Conservation (phyloP, 805 yeast species). For the Metschnikowia koreensis region DNA sequence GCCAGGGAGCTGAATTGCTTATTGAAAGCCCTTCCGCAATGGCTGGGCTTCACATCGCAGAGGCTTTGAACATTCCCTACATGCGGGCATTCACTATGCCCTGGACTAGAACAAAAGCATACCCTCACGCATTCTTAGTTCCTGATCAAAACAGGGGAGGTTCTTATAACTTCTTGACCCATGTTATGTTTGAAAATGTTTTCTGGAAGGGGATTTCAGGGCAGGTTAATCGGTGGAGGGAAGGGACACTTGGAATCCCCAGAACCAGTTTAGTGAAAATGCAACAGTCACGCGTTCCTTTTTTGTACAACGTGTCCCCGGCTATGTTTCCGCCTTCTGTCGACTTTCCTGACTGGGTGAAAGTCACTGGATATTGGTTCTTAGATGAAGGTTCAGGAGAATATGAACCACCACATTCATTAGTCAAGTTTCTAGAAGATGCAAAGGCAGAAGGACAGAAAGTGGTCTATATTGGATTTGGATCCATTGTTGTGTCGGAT, state of each 20-base stretch:
- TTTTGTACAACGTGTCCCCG: conserved; percentile 86
- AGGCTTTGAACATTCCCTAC: conserved; percentile 84
- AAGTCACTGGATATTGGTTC: conserved; percentile 95
- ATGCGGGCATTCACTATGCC: conserved; percentile 98
- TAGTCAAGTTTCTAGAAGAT: conserved; percentile 55
- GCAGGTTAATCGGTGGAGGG: conserved; percentile 88
- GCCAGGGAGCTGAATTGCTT: conserved; percentile 76
- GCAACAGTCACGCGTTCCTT: conserved; percentile 81
- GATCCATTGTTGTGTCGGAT: conserved; percentile 87
- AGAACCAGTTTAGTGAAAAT: conserved; percentile 67
- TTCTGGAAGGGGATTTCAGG: conserved; percentile 91
- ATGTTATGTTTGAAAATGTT: conserved; percentile 87
- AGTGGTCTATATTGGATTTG: conserved; percentile 90
- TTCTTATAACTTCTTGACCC: conserved; percentile 86
- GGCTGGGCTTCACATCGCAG: conserved; percentile 95
- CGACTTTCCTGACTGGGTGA: conserved; percentile 94
- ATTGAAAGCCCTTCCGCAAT: conserved; percentile 96
- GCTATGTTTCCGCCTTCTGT: conserved; percentile 87
- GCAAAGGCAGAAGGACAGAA: conserved; percentile 65
- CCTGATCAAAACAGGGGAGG: conserved; percentile 95
- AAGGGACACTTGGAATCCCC: conserved; percentile 57
- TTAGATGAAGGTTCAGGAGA: conserved; percentile 58
- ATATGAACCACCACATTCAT: conserved; percentile 59
- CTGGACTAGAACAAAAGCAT: conserved; percentile 93
- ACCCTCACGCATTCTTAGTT: conserved; percentile 93